phyloP scores from a whole-genome alignment of 768 basidiomycete genomes.

The Hypholoma sublateritium region DNA sequence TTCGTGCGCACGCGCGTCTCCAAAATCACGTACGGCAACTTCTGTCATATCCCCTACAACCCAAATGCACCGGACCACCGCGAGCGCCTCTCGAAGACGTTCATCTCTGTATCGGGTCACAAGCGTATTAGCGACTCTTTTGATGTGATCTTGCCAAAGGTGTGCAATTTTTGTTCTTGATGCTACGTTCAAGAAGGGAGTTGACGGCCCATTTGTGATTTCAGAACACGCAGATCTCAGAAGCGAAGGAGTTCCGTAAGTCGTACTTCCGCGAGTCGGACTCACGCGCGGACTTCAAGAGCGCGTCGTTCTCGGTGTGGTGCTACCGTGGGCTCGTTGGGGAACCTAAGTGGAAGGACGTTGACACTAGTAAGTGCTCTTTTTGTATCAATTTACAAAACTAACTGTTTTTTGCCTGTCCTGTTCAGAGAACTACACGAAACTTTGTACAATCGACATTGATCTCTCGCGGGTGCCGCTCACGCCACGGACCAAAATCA shows the following conservation, averaged over 20 bases:
- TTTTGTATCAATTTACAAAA: not conserved
- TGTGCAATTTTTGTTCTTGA: conserved; percentile 10
- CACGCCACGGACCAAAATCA: conserved; percentile 8
- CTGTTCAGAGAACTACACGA: conserved; percentile 24
- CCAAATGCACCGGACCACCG: conserved; percentile 38
- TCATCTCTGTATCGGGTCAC: conserved; percentile 36
- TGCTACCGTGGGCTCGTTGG: conserved; percentile 21
- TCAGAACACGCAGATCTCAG: conserved; percentile 44
- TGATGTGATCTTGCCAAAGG: conserved; percentile 41
- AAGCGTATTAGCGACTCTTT: conserved; percentile 39
- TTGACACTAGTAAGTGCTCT: conserved; percentile 24
- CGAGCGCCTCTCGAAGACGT: conserved; percentile 28
- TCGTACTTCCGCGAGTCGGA: conserved; percentile 24
- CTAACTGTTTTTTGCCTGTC: not conserved
- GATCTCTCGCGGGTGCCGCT: conserved; percentile 21
- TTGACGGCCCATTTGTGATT: not conserved
- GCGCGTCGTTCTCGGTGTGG: conserved; percentile 17
- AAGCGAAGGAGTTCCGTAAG: conserved; percentile 42
- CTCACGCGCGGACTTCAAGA: conserved; percentile 10
- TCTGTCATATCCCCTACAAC: conserved; percentile 36
- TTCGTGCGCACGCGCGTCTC: conserved; percentile 48
- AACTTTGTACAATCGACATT: conserved; percentile 26
- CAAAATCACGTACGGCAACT: conserved; percentile 47
- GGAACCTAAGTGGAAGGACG: conserved; percentile 22
- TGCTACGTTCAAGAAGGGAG: not conserved